Percentiles rank a stretch among this genome's conserved stretches.
phyloP scores from a whole-genome alignment of 2,329 filamentous ascomycete species.

The Phaeoacremonium minimum region DNA sequence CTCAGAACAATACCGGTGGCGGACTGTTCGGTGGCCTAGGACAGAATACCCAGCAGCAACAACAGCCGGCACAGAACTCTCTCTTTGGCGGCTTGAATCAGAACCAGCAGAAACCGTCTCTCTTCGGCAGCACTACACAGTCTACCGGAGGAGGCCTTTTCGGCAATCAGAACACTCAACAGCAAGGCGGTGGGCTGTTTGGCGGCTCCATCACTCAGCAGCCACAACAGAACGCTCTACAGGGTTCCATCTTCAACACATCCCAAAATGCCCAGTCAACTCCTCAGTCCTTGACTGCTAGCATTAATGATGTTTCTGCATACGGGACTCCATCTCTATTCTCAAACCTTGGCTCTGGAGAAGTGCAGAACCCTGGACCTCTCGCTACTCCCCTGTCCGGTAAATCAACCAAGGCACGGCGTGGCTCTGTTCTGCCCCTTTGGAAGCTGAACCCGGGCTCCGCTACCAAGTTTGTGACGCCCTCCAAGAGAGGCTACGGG shows the following conservation, averaged over 20 bases:
- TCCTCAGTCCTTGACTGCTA: constrained; percentile 69
- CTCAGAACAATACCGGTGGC: constrained; percentile 31
- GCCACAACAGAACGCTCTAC: constrained; percentile 41
- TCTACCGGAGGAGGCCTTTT: constrained; percentile 49
- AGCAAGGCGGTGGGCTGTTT: constrained; percentile 38
- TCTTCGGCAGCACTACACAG: constrained; percentile 45
- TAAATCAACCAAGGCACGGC: constrained; percentile 68
- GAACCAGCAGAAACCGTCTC: constrained; percentile 49
- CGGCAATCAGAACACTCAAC: constrained; percentile 40
- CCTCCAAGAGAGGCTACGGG: constrained; percentile 82
- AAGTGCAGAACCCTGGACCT: constrained; percentile 71
- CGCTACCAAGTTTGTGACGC: constrained; percentile 74
- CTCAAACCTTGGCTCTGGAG: constrained; percentile 62
- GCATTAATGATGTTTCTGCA: constrained; percentile 77
- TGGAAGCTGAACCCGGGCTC: constrained; percentile 83
- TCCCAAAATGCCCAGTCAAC: constrained; percentile 44
- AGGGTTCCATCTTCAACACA: constrained; percentile 56
- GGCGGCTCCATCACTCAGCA: constrained; percentile 41
- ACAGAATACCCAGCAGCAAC: constrained; percentile 23
- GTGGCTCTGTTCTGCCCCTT: constrained; percentile 75
- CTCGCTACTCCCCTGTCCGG: constrained; percentile 84
- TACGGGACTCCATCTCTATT: constrained; percentile 90
- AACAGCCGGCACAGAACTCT: constrained; percentile 31
- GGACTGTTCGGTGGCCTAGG: constrained; percentile 47
- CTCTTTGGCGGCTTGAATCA: constrained; percentile 49